Conservation (phyloP, 371 early-diverging fungal genomes). For the Syncephalastrum sp. region DNA sequence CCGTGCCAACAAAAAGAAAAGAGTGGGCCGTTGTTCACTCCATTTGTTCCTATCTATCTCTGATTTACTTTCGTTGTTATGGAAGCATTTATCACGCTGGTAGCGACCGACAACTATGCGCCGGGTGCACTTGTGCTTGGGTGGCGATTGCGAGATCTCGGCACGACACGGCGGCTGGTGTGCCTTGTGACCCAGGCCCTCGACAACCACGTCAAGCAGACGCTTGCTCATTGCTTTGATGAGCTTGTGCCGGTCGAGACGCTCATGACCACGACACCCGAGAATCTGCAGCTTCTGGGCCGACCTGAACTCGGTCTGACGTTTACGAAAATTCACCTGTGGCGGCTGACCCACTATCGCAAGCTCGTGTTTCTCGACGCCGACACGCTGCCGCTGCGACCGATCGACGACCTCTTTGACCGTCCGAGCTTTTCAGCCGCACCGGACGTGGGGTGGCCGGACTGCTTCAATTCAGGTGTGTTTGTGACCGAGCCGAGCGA, state of each 20-base stretch:
- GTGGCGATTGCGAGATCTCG: slow-evolving; percentile 68
- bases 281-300: slow-evolving; percentile 73
- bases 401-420: slow-evolving; percentile 83
- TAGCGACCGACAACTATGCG: slow-evolving; percentile 78
- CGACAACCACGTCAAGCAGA: slow-evolving; percentile 30
- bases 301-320: slow-evolving; percentile 88
- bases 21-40: neutral
- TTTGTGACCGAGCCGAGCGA: slow-evolving; percentile 76
- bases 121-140: slow-evolving; percentile 84
- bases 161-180: slow-evolving; percentile 65
- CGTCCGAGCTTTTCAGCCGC: slow-evolving; percentile 78
- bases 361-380: slow-evolving; percentile 89
- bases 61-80: slow-evolving; percentile 6
- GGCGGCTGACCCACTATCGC: slow-evolving; percentile 63
- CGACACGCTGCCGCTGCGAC: slow-evolving; percentile 77
- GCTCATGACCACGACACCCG: slow-evolving; percentile 31
- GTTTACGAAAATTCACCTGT: slow-evolving; percentile 88
- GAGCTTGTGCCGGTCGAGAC: slow-evolving; percentile 65
- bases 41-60: neutral
- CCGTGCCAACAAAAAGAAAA: neutral
- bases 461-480: slow-evolving; percentile 96
- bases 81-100: slow-evolving; percentile 74
- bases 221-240: slow-evolving; percentile 58
- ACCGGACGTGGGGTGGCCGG: slow-evolving; percentile 89
- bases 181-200: slow-evolving; percentile 71